These are phyloP conservation scores for Leptodontidium sp. DNA, from an alignment of 2,329 filamentous ascomycete species.

Conservation along the genomic window DNA sequence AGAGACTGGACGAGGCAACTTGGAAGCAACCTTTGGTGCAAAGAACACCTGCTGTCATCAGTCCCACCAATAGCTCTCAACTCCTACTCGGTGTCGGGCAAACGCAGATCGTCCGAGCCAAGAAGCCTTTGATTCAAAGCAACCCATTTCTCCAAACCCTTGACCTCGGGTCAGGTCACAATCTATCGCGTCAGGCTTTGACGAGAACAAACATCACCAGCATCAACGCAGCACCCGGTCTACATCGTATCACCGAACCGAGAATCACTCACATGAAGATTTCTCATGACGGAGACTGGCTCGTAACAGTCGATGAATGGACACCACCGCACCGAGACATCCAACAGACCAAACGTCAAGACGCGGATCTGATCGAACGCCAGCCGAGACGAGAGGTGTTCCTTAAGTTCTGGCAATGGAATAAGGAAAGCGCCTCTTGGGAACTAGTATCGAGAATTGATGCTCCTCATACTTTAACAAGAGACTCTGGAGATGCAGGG, in stretches of 20 bases:
- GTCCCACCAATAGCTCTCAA: slow-evolving; percentile 67
- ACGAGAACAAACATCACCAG: slow-evolving; percentile 88
- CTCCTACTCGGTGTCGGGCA: slow-evolving; percentile 74
- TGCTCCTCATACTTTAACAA: slow-evolving; percentile 73
- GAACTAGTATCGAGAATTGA: slow-evolving; percentile 85
- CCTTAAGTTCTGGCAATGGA: slow-evolving; percentile 89
- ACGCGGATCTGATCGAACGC: slow-evolving; percentile 54
- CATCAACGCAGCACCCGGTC: slow-evolving; percentile 76
- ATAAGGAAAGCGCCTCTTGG: slow-evolving; percentile 65
- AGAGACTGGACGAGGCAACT: slow-evolving; percentile 51
- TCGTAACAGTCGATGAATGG: slow-evolving; percentile 94
- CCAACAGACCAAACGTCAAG: slow-evolving; percentile 60
- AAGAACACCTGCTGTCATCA: slow-evolving; percentile 66
- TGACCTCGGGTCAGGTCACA: slow-evolving; percentile 80
- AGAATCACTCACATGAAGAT: slow-evolving; percentile 78
- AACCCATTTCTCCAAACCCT: slow-evolving; percentile 81
- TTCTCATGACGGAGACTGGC: slow-evolving; percentile 84
- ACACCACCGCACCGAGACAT: slow-evolving; percentile 75
- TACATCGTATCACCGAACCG: slow-evolving; percentile 77
- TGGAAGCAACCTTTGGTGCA: slow-evolving; percentile 43
- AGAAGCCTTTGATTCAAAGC: slow-evolving; percentile 59
- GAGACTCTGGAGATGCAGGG: slow-evolving; percentile 57
- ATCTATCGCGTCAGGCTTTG: slow-evolving; percentile 86
- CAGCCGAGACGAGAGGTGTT: slow-evolving; percentile 73
- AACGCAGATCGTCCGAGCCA: slow-evolving; percentile 63